Percentiles rank a stretch among this genome's conserved stretches.
Conservation (phyloP, 192 early-diverging fungal genomes). For the Mortierella antarctica region DNA sequence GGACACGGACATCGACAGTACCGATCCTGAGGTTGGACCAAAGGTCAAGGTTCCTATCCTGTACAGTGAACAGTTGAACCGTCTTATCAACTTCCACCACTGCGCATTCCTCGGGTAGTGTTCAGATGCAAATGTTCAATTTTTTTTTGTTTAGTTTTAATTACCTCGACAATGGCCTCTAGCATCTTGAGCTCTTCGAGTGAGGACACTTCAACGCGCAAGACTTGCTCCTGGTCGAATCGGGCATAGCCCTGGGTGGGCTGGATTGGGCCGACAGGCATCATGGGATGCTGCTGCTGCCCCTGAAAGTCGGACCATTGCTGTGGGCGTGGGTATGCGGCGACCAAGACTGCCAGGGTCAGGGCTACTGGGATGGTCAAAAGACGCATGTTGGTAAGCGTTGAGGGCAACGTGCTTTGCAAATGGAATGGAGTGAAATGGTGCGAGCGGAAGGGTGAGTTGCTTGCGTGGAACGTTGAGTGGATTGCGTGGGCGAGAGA, state of each 20-base stretch:
- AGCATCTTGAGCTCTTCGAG: conserved; percentile 38
- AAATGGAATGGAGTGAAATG: too few relatives aligned
- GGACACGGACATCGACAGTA: conserved; percentile 46
- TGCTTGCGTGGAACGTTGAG: too few relatives aligned
- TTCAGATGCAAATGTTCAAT: not conserved
- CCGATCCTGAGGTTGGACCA: conserved; percentile 54
- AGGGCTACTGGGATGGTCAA: conserved; percentile 28
- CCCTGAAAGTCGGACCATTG: not conserved
- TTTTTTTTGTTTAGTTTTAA: not conserved
- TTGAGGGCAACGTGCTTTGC: too few relatives aligned
- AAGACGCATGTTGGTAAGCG: conserved; percentile 24
- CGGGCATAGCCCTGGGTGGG: conserved; percentile 32
- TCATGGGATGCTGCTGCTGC: conserved; percentile 21
- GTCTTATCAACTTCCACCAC: not conserved
- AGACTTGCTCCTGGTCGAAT: conserved; percentile 42
- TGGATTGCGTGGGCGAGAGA: too few relatives aligned
- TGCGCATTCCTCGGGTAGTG: not conserved
- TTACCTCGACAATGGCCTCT: conserved; percentile 40
- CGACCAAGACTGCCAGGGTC: conserved; percentile 12
- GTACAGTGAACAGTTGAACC: not conserved
- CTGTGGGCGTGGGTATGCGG: conserved; percentile 19
- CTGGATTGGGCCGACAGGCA: not conserved
- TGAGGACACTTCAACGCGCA: conserved; percentile 40
- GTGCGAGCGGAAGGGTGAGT: too few relatives aligned
- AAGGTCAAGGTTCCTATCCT: conserved; percentile 47